Percentiles rank a stretch among this genome's conserved stretches.
Evolutionary conservation across 768 basidiomycete species (phyloP).

Genomic region (Sarcodon aspratus): DNA sequence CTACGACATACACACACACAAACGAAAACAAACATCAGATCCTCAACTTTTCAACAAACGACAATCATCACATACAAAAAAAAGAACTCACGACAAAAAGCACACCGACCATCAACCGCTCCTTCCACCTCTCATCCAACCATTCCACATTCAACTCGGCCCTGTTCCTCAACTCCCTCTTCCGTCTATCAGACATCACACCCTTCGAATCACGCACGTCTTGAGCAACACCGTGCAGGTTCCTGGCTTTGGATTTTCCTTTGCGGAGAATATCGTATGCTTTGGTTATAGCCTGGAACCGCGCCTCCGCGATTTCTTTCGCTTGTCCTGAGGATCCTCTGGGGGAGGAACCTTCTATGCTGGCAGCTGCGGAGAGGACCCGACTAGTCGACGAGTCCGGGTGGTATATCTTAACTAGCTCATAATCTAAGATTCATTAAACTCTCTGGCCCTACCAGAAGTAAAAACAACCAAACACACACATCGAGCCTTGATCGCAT

Average conservation of each 20-base stretch:
- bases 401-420: constrained; percentile 72
- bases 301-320: constrained; percentile 39
- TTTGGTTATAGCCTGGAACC: constrained; percentile 56
- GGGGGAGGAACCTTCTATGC: not conserved
- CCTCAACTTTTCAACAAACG: not conserved
- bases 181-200: constrained; percentile 26
- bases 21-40: not conserved
- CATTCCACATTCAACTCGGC: constrained; percentile 34
- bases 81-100: constrained; percentile 32
- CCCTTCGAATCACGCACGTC: constrained; percentile 20
- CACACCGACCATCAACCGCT: constrained; percentile 44
- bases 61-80: constrained; percentile 1
- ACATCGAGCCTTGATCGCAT: constrained; percentile 28
- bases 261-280: constrained; percentile 54
- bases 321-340: not conserved
- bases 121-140: constrained; percentile 56
- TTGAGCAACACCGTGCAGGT: constrained; percentile 8
- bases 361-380: constrained; percentile 27
- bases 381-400: constrained; percentile 49
- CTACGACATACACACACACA: constrained; percentile 2
- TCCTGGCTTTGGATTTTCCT: constrained; percentile 10
- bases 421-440: constrained; percentile 44
- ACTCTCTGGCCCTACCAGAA: no score
- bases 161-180: constrained; percentile 20
- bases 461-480: constrained; percentile 3